Conservation (phyloP, 345 rosid species). For the Eucalyptus erythrocorys region DNA sequence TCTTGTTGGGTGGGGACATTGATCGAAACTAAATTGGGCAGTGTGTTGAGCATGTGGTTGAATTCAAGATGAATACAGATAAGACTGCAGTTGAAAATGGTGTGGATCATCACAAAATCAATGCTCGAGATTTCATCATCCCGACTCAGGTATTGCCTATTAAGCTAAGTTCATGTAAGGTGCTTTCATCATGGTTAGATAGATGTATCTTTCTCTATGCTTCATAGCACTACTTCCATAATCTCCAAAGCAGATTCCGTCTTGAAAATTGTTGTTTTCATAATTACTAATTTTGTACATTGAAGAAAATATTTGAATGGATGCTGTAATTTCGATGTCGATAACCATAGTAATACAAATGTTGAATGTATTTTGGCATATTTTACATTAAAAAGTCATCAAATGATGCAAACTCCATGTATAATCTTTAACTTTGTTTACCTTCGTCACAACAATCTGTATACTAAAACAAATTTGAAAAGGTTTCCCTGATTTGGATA, state of each 20-base stretch:
- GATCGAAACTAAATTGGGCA: slow-evolving; percentile 17
- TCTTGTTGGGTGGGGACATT: background rate
- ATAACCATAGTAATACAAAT: background rate
- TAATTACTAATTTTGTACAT: background rate
- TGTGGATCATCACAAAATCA: slow-evolving; percentile 31
- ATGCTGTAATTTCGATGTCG: background rate
- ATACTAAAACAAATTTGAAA: background rate
- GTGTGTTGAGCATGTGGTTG: slow-evolving; percentile 93
- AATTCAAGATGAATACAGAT: slow-evolving; percentile 31
- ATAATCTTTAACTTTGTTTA: background rate
- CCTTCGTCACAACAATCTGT: background rate
- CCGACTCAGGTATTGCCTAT: slow-evolving; percentile 70
- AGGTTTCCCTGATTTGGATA: background rate
- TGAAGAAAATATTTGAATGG: background rate
- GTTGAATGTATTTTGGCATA: background rate
- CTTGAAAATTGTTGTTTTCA: background rate
- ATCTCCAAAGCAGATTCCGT: background rate
- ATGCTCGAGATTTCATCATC: slow-evolving; percentile 84
- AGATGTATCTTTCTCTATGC: background rate
- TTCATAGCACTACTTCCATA: background rate
- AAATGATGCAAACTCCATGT: background rate
- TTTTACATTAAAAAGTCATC: background rate
- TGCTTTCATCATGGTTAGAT: background rate
- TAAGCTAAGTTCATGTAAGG: background rate
- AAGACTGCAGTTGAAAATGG: slow-evolving; percentile 28